Base-by-base conservation (phyloP, 23 red algal species). In the Gracilaria caudata region DNA sequence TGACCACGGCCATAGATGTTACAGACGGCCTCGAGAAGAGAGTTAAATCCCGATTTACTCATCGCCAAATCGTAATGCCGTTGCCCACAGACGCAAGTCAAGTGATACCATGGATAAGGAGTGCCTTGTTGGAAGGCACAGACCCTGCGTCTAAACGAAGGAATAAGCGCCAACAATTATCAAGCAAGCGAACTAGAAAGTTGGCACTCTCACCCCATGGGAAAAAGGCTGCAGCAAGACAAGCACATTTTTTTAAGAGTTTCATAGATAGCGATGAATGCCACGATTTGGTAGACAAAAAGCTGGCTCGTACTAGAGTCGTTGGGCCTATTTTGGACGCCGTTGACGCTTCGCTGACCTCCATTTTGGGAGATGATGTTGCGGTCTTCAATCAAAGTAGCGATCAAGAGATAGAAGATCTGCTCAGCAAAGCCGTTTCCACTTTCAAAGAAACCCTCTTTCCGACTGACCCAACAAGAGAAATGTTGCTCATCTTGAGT, bases 21-120 rank as follows among this genome's bases (percentile, higher is more conserved):
- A 83, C 78, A 19, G 78, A 83, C 71, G 47, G 41, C 40, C 66
- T 92, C 17, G 89, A 92, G 63, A 92, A 92, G 58, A 80, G 89
- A 47, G 89, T 92, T 20, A 83, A 78, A 35, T 75, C 63, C 23
- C 39, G 89, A 1, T 92, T 92, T 26, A 60, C 89, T 25, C 66
- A 66, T 51, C 72, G 78, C 7, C 55, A 83, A 9, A 73, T 92
- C 8, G 89, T 82, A 29, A 36, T 82, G 49, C 89, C 89, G 20
- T 30, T 83, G 30, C 66, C 79, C 34, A 43, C 20, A 7, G 43
- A 49, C 26, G 70, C 70, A 46, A 47, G 14, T 17, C 1, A 45
- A 2, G 20, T 75, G 0, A 7, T 75, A 14, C 70, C 39, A 43
- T 46, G 39, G 39, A 29, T 75, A 29, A 75, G 19, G 16, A 9